A percentile compares a stretch with the other conserved stretches of the same genome.
Evolutionary conservation across 1,284 basidiomycete species (phyloP).

Genomic region (Moniliella sp.): DNA sequence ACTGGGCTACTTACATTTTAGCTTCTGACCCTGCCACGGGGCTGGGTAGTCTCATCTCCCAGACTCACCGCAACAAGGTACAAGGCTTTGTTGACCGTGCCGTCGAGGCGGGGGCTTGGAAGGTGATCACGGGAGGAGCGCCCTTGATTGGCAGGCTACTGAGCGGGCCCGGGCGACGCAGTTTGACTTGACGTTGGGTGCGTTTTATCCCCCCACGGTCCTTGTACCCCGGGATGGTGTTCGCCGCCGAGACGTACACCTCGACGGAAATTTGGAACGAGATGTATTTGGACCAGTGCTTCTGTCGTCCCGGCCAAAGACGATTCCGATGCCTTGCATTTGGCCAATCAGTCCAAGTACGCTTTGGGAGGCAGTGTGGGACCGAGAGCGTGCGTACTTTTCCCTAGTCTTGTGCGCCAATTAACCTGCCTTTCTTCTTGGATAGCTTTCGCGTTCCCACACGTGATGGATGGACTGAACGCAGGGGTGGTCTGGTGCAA

Average conservation of each 20-base stretch:
- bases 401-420: too few species aligned
- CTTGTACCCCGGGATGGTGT: conserved; percentile 37
- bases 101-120: conserved; percentile 36
- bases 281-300: conserved; percentile 62
- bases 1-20: too few species aligned
- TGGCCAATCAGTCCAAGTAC: conserved; percentile 56
- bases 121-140: conserved; percentile 45
- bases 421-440: too few species aligned
- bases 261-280: conserved; percentile 44
- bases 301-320: conserved; percentile 34
- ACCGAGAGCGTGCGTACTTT: conserved; percentile 39
- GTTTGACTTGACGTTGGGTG: conserved; percentile 47
- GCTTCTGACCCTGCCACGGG: conserved; percentile 43
- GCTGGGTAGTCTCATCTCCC: conserved; percentile 56
- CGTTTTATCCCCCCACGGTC: conserved; percentile 56
- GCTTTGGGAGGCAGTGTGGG: conserved; percentile 58
- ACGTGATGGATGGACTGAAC: conserved; percentile 2
- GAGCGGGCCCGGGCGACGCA: conserved; percentile 46
- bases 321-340: conserved; percentile 45
- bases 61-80: conserved; percentile 45
- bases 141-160: conserved; percentile 43
- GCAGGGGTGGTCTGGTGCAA: conserved; percentile 59
- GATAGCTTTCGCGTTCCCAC: conserved; percentile 27
- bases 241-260: not conserved
- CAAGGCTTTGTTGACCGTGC: conserved; percentile 41